A percentile compares a stretch with the other conserved stretches of the same genome.
Evolutionary conservation across 2,329 filamentous ascomycete species (phyloP).

Genomic region (Westerdykella aurantiaca): DNA sequence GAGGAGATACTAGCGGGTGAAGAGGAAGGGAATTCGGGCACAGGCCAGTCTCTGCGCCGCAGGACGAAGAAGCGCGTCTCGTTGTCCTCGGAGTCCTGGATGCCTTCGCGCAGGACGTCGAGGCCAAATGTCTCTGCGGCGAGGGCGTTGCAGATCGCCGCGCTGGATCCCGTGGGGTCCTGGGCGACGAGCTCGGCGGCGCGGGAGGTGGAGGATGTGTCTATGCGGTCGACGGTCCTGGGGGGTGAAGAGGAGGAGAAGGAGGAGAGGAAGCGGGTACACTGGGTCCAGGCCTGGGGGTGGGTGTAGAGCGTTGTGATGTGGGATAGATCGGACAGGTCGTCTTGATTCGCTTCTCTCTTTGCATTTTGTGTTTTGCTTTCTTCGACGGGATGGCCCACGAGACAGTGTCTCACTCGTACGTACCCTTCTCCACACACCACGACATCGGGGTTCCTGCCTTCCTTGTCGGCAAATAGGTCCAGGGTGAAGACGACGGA

Average conservation of each 20-base stretch:
- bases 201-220: constrained; percentile 78
- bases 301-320: constrained; percentile 82
- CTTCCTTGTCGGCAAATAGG: constrained; percentile 70
- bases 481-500: constrained; percentile 87
- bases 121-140: constrained; percentile 65
- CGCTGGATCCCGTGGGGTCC: constrained; percentile 56
- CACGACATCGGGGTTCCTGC: constrained; percentile 59
- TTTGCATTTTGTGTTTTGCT: neutral
- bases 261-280: constrained; percentile 63
- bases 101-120: constrained; percentile 61
- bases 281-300: constrained; percentile 93
- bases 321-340: constrained; percentile 46
- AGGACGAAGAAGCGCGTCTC: constrained; percentile 74
- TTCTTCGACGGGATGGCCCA: constrained; percentile 46
- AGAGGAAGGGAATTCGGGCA: neutral
- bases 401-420: constrained; percentile 79
- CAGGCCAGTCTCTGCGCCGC: constrained; percentile 16
- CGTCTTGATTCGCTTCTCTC: neutral
- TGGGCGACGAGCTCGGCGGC: constrained; percentile 70
- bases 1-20: neutral
- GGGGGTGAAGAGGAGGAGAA: constrained; percentile 47
- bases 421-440: constrained; percentile 84
- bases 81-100: constrained; percentile 71
- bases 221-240: constrained; percentile 69
- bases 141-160: constrained; percentile 71